Base-by-base conservation (phyloP, 257 asterid species). In the Pogostemon cablin region DNA sequence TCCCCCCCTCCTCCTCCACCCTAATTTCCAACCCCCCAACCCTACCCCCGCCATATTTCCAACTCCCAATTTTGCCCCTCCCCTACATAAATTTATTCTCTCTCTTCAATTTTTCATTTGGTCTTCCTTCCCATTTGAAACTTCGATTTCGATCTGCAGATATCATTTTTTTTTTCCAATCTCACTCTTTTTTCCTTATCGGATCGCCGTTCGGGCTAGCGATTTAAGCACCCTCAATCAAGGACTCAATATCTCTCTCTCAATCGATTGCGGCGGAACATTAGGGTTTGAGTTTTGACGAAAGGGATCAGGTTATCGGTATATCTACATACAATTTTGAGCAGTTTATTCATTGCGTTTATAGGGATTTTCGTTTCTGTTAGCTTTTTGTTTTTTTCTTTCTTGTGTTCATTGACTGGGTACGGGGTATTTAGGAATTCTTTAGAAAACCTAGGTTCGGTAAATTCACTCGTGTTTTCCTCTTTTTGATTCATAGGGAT, bases 261-360 rank as follows among this genome's bases (percentile, higher is more conserved):
- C 80, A 15, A 72, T 76, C 69, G 83, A 47, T 62, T 75, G 77
- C 81, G 72, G 55, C 42, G 60, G 73, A 44, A 42, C 5, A 38
- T 62, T 79, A 75, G 81, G 83, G 79, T 72, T 81, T 50, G 72
- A 73, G 57, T 55, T 79, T 60, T 48, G 61, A 72, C 68, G 71
- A 44, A 66, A 54, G 73, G 75, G 81, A 72, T 79, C 79, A 79
- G 80, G 78, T 82, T 81, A 15, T 63, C 34, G 17, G 65, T 2
- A 41, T 56, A 25, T 56, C 15, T 55, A 2, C 15, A 47, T 73
- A 67, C 62, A 48, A 48, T 58, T 72, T 55, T 72, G 41, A 6
- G 37, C 25, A 44, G 61, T 71, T 77, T 37, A 50, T 59, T 47
- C 34, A 49, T 48, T 62, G 34, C 35, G 60, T 61, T 20, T 37